phyloP scores from a whole-genome alignment of 139 green algal genomes.

The Ostreobium quekettii region DNA sequence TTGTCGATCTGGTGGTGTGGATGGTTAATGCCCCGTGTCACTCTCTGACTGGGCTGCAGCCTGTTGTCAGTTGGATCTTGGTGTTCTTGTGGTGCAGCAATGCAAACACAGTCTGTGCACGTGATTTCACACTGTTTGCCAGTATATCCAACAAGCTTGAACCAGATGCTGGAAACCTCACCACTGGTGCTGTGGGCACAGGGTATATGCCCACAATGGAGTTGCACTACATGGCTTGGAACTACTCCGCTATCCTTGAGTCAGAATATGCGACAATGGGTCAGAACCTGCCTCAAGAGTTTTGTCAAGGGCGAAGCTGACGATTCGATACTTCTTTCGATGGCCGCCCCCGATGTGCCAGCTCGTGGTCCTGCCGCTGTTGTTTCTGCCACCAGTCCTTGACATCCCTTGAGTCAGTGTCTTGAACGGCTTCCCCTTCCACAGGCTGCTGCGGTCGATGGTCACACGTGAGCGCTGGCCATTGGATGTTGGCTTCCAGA shows the following conservation, averaged over 20 bases:
- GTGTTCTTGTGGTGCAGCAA: too few relatives aligned
- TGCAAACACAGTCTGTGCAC: too few relatives aligned
- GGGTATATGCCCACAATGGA: not conserved
- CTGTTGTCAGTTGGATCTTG: too few relatives aligned
- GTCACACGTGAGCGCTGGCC: constrained; percentile 63
- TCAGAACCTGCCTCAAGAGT: not conserved
- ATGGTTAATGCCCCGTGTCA: too few relatives aligned
- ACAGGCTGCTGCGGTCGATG: constrained; percentile 40
- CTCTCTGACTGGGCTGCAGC: too few relatives aligned
- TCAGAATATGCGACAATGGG: not conserved
- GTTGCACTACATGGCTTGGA: not conserved
- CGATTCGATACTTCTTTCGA: constrained; percentile 54
- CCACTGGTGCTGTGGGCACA: too few relatives aligned
- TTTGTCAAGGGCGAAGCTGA: constrained; percentile 54
- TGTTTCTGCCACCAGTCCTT: constrained; percentile 65
- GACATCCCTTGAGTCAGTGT: constrained; percentile 40
- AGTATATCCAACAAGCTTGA: too few relatives aligned
- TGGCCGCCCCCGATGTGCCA: constrained; percentile 67
- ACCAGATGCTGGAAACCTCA: too few relatives aligned
- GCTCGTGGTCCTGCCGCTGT: constrained; percentile 53
- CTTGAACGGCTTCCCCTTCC: constrained; percentile 50
- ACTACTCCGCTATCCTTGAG: not conserved
- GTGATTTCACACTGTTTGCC: too few relatives aligned
- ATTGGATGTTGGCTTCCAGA: constrained; percentile 78
- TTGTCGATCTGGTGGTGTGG: too few relatives aligned